Evolutionary conservation across 257 asterid species (phyloP).

Genomic region (Mentha longifolia): DNA sequence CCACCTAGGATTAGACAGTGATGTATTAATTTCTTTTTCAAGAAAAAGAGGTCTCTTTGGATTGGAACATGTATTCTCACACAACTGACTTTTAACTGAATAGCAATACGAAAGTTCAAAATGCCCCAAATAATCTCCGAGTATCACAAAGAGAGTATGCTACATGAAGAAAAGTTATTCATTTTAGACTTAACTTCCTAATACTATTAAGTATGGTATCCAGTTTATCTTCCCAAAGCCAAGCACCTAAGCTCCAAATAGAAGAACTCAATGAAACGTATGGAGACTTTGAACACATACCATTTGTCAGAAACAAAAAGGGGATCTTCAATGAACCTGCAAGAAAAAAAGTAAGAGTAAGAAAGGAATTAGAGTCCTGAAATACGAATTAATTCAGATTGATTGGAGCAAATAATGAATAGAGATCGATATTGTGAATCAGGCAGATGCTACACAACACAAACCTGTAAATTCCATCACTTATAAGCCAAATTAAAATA

Average conservation of each 20-base stretch:
- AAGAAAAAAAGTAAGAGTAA: slow-evolving; percentile 1
- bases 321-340: slow-evolving; percentile 64
- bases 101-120: neutral
- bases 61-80: slow-evolving; percentile 1
- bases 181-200: neutral
- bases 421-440: slow-evolving; percentile 1
- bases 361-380: no score
- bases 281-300: slow-evolving; percentile 38
- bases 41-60: neutral
- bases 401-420: neutral
- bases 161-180: neutral
- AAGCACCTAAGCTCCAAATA: slow-evolving; percentile 12
- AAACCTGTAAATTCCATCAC: no score
- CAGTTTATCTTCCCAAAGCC: neutral
- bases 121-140: neutral
- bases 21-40: slow-evolving; percentile 7
- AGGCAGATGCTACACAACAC: neutral
- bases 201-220: neutral
- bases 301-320: slow-evolving; percentile 64
- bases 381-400: neutral
- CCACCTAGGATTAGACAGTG: slow-evolving; percentile 49
- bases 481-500: no score
- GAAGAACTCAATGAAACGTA: neutral
- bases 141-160: neutral
- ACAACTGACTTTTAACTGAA: neutral